Evolutionary conservation across 2,329 filamentous ascomycete genomes (phyloP).

Genomic region (Aspergillus ustus): DNA sequence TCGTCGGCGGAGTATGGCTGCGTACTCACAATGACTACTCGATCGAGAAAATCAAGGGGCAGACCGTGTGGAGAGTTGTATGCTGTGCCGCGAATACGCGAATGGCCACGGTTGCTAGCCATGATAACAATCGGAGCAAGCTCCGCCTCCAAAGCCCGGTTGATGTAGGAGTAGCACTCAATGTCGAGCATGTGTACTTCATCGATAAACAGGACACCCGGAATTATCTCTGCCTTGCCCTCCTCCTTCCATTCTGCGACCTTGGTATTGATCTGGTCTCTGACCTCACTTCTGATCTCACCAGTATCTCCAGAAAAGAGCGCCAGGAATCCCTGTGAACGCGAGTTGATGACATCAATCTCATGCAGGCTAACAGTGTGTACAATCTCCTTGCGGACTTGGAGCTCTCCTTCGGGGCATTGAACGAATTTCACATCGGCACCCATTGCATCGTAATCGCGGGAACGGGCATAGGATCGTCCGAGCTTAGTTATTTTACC

Average conservation of each 20-base stretch:
- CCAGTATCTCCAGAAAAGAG: conserved; percentile 98
- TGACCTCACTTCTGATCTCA: conserved; percentile 95
- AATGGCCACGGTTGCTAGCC: conserved; percentile 94
- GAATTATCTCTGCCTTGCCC: conserved; percentile 97
- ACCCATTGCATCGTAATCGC: conserved; percentile 99
- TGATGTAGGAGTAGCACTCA: conserved; percentile 98
- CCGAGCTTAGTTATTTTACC: conserved; percentile 98
- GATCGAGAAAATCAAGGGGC: conserved; percentile 93
- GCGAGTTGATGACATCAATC: conserved; percentile 98
- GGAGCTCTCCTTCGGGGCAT: conserved; percentile 94
- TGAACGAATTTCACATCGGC: conserved; percentile 98
- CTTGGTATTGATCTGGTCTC: conserved; percentile 99
- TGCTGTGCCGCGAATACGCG: conserved; percentile 89
- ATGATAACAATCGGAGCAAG: conserved; percentile 98
- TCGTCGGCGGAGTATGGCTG: conserved; percentile 81
- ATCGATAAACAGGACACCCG: conserved; percentile 96
- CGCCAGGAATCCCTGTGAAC: conserved; percentile 96
- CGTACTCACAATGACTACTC: conserved; percentile 95
- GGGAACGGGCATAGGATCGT: conserved; percentile 88
- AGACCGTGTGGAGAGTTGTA: conserved; percentile 93
- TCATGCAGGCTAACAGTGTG: conserved; percentile 97
- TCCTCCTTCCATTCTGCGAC: conserved; percentile 99
- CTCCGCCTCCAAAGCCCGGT: conserved; percentile 92
- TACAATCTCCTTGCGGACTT: conserved; percentile 95
- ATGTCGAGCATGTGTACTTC: conserved; percentile 99